Base-by-base conservation (phyloP, 352 stramenopile species). In the Pythium plurisporium region DNA sequence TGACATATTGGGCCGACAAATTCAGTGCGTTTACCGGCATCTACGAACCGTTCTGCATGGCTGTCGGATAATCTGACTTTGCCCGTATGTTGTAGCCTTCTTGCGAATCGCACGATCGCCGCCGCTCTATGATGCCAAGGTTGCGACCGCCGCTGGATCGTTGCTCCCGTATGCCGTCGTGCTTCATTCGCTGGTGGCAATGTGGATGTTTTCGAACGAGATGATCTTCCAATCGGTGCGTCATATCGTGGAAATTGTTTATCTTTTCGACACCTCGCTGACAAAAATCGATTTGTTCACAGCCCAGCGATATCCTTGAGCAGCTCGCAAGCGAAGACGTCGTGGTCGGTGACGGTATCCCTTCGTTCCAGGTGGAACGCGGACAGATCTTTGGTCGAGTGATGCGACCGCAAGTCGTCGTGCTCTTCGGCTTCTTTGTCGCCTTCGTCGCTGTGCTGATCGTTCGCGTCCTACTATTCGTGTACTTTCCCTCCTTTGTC, bases 121-220 rank as follows among this genome's bases (percentile, higher is more conserved):
- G 12, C 83, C 83, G 5, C 50, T 87, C 8, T 89, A 91, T 44
- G 81, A 91, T 45, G 79, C 69, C 46, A 83, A 87, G 42, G 74
- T 93, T 25, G 81, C 83, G 1, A 65, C 46, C 0, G 76, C 79
- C 6, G 75, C 77, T 0, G 81, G 77, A 1, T 79, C 61, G 5
- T 30, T 94, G 25, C 69, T 94, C 34, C 83, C 81, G 15, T 91
- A 87, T 60, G 84, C 84, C 8, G 77, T 91, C 26, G 25, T 94
- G 12, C 57, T 89, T 26, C 84, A 91, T 58, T 87, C 73, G 31
- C 59, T 91, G 22, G 59, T 91, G 11, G 81, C 76, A 1, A 76
- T 94, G 69, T 94, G 84, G 84, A 91, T 94, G 84, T 91, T 89
- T 55, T 94, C 84, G 22, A 94, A 94, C 62, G 72, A 78, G n/a